Conservation (phyloP, 2,329 filamentous ascomycete species). For the Phyllosticta citribraziliensis region DNA sequence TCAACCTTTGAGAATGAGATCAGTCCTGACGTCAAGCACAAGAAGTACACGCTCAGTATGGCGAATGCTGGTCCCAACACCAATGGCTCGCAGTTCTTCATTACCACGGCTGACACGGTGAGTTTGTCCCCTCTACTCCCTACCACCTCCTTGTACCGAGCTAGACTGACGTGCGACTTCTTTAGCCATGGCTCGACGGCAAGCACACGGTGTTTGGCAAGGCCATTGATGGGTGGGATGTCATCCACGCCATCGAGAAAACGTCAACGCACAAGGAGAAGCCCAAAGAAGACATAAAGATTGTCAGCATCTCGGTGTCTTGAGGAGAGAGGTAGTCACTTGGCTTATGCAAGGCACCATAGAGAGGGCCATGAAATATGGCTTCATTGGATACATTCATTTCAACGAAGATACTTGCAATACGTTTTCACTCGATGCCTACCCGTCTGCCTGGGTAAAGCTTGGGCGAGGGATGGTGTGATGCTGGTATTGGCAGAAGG, state of each 20-base stretch:
- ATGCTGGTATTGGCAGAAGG: too few species aligned
- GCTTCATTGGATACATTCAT: too few species aligned
- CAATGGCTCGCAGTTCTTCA: slow-evolving; percentile 96
- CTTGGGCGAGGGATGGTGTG: too few species aligned
- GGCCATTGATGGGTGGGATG: slow-evolving; percentile 81
- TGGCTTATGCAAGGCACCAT: background rate
- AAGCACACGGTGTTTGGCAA: slow-evolving; percentile 96
- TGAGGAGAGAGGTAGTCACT: slow-evolving; percentile 9
- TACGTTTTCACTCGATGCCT: too few species aligned
- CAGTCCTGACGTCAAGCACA: slow-evolving; percentile 81
- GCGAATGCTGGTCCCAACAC: slow-evolving; percentile 93
- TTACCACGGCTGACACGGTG: slow-evolving; percentile 91
- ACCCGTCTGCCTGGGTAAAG: too few species aligned
- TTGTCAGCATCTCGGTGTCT: slow-evolving; percentile 63
- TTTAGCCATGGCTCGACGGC: slow-evolving; percentile 77
- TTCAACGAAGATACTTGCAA: too few species aligned
- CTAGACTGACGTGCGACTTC: background rate
- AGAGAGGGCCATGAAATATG: too few species aligned
- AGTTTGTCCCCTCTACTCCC: slow-evolving; percentile 24
- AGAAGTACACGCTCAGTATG: slow-evolving; percentile 94
- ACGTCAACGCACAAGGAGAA: slow-evolving; percentile 79
- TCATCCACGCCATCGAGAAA: slow-evolving; percentile 94
- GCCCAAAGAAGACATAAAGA: slow-evolving; percentile 94
- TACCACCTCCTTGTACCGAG: too few species aligned
- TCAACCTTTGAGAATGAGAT: slow-evolving; percentile 90